Base-by-base conservation (phyloP, 495 filamentous ascomycete genomes). In the Amniculicola lignicola region DNA sequence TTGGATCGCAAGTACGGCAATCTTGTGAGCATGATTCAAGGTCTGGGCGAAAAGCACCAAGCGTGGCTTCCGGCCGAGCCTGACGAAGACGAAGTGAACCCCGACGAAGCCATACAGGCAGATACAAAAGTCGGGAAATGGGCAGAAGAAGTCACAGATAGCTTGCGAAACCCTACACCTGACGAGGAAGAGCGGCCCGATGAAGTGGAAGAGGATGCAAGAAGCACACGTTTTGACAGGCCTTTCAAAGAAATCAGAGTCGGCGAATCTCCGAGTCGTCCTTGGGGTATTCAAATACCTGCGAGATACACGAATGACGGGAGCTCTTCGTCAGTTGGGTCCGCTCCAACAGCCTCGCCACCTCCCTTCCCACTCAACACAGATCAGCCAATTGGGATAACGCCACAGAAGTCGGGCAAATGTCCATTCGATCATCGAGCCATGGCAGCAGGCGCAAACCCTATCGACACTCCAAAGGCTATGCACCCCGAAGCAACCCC, bases 1-100 rank as follows among this genome's bases (percentile, higher is more conserved):
- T 74, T 96, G 22, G 90, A 96, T 65, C 88, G 87, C 35, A 96
- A 96, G 62, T 96, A 96, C 59, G 90, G 89, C 2, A 89, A 82
- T 63, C 74, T 95, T 21, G 88, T 86, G 51, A 91, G 78, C 70
- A 95, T 96, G 90, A 90, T 96, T 43, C 82, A 88, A 66, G 88
- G 88, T 19, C 74, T 96, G 22, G 85, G 89, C 40, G 75, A 79
- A 50, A 90, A 91, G 57, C 90, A 96, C 64, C 85, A 89, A 68
- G 81, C 86, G 0, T 83, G 89, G 77, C 72, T 96, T 9, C 88
- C 88, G 0, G 72, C 76, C 15, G 76, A 83, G 24, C 79, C 76
- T 12, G 71, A 73, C 6, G 61, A 74, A 51, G 72, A 69, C 15
- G 74, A 75, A 21, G 71, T 74, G 6, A 75, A 79, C 31, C 69